Evolutionary conservation across 2,329 filamentous ascomycete species (phyloP).

Genomic region (Colletotrichum gloeosporioides): DNA sequence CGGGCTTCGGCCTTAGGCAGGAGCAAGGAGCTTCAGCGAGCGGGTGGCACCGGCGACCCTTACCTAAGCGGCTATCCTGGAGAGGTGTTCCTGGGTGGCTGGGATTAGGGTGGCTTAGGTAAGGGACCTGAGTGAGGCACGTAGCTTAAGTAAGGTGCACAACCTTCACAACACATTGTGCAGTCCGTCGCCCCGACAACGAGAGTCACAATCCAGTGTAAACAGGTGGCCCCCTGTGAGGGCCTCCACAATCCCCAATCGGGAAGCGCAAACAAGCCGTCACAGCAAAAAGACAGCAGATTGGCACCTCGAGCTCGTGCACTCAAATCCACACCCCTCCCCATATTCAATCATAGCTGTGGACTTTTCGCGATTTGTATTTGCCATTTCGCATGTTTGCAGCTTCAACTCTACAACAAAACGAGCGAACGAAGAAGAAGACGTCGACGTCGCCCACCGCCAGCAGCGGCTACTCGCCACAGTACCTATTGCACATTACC

Average conservation of each 20-base stretch:
- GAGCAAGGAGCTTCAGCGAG: background rate
- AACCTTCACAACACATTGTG: background rate
- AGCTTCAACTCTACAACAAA: slow-evolving; percentile 24
- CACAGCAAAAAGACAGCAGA: background rate
- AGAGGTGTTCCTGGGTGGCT: background rate
- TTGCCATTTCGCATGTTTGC: background rate
- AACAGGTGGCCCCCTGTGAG: slow-evolving; percentile 3
- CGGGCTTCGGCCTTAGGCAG: background rate
- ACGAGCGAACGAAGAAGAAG: background rate
- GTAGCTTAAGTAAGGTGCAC: background rate
- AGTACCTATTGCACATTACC: slow-evolving; percentile 36
- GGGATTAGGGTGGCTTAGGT: background rate
- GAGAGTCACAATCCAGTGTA: background rate
- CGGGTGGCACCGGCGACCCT: background rate
- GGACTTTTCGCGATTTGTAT: background rate
- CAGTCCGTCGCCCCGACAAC: slow-evolving; percentile 8
- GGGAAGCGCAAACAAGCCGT: slow-evolving; percentile 22
- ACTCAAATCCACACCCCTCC: slow-evolving; percentile 19
- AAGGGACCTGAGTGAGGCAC: fast-evolving
- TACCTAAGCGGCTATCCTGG: background rate
- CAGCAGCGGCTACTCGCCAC: slow-evolving; percentile 33
- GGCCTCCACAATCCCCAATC: slow-evolving; percentile 15
- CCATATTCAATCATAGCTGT: slow-evolving; percentile 18
- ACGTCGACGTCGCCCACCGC: slow-evolving; percentile 28
- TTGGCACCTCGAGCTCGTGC: background rate